phyloP scores from a whole-genome alignment of 1,284 basidiomycete species.

The Papiliotrema terrestris region DNA sequence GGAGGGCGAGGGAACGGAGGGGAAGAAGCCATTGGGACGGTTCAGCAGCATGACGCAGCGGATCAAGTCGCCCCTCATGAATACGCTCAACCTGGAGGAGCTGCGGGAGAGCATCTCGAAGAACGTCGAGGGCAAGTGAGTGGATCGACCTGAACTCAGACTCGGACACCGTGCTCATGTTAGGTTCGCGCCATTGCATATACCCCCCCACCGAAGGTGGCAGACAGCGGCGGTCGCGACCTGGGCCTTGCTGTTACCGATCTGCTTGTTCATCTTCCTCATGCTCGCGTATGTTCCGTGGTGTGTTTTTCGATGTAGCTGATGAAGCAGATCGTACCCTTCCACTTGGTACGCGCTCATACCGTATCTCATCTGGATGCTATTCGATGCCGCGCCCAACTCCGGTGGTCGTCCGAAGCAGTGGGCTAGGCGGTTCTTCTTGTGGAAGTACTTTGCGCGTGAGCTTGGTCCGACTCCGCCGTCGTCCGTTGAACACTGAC shows the following conservation, averaged over 20 bases:
- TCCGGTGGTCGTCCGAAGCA: conserved; percentile 69
- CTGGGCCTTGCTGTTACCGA: conserved; percentile 77
- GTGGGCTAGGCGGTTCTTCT: conserved; percentile 67
- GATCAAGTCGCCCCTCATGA: conserved; percentile 24
- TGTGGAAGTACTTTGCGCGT: conserved; percentile 62
- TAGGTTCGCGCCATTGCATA: conserved; percentile 48
- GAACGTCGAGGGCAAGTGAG: conserved; percentile 38
- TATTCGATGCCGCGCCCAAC: conserved; percentile 73
- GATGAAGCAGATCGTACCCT: conserved; percentile 71
- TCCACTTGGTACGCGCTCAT: conserved; percentile 80
- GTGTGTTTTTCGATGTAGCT: neutral
- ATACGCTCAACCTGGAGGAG: conserved; percentile 25
- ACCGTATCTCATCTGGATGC: conserved; percentile 78
- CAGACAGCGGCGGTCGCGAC: conserved; percentile 82
- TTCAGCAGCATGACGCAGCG: conserved; percentile 14
- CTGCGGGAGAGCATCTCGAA: conserved; percentile 27
- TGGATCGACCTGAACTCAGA: too few species aligned
- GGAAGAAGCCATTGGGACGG: neutral
- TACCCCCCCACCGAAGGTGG: conserved; percentile 58
- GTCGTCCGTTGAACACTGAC: neutral
- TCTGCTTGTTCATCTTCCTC: conserved; percentile 68
- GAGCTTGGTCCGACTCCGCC: conserved; percentile 6
- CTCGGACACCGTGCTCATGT: neutral
- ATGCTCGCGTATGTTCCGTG: conserved; percentile 64
- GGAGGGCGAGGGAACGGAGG: neutral